These are phyloP conservation scores for Beauveria bassiana DNA, from an alignment of 2,329 filamentous ascomycete genomes.

Conservation along the genomic window DNA sequence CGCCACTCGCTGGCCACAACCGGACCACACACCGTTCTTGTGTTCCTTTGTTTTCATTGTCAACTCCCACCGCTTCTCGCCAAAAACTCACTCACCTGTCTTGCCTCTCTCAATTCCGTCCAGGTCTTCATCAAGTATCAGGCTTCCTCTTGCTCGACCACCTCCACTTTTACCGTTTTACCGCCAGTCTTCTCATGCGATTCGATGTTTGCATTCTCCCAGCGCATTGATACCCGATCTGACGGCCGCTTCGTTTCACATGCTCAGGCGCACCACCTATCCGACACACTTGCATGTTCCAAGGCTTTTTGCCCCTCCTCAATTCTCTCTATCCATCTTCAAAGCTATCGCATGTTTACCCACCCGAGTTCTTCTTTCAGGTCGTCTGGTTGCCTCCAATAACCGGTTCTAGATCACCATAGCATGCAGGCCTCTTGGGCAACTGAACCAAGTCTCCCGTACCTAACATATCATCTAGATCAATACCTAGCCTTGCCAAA, in stretches of 20 bases:
- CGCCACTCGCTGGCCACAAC: not conserved
- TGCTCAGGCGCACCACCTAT: not conserved
- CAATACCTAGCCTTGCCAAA: not conserved
- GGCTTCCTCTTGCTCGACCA: not conserved
- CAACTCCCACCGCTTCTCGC: not conserved
- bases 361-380: not conserved
- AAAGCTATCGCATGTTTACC: not conserved
- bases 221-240: slow-evolving; percentile 1
- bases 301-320: not conserved
- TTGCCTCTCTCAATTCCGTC: not conserved
- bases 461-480: not conserved
- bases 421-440: not conserved
- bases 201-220: not conserved
- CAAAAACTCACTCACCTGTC: not conserved
- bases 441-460: not conserved
- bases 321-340: not conserved
- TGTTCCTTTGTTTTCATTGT: not conserved
- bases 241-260: slow-evolving; percentile 9
- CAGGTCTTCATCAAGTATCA: not conserved
- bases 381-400: not conserved
- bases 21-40: not conserved
- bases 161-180: not conserved
- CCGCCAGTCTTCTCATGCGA: not conserved
- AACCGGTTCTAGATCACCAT: not conserved
- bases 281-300: not conserved